phyloP scores from a whole-genome alignment of 2,329 filamentous ascomycete genomes.

The Monosporascus sp. region DNA sequence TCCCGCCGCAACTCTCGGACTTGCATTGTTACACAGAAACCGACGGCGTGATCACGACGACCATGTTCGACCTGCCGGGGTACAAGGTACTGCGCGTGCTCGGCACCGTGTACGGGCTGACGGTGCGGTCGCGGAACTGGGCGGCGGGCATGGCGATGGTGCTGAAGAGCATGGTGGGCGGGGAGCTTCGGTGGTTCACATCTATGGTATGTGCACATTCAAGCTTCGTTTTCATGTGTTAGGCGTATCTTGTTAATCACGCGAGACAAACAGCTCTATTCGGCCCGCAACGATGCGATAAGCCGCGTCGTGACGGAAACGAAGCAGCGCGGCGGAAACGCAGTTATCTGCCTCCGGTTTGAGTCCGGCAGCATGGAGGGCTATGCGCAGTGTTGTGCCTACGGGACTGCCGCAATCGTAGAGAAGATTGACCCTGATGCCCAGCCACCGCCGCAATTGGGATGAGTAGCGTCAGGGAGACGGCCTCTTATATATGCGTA shows the following conservation, averaged over 20 bases:
- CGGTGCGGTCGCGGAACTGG: conserved; percentile 53
- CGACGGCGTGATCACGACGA: conserved; percentile 55
- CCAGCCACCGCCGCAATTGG: conserved; percentile 15
- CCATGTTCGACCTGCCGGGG: conserved; percentile 59
- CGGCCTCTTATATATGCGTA: too few species aligned
- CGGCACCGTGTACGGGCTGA: conserved; percentile 53
- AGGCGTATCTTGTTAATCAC: too few species aligned
- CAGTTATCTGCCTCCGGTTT: conserved; percentile 54
- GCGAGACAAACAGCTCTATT: conserved; percentile 38
- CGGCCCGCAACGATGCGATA: conserved; percentile 54
- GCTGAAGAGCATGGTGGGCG: conserved; percentile 51
- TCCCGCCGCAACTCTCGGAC: conserved; percentile 39
- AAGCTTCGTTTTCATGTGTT: too few species aligned
- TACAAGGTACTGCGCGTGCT: conserved; percentile 54
- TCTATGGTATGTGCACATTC: conserved; percentile 34
- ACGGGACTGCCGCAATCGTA: conserved; percentile 53
- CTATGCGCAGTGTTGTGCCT: conserved; percentile 55
- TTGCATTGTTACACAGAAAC: conserved; percentile 58
- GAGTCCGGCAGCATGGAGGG: conserved; percentile 50
- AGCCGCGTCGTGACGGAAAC: conserved; percentile 50
- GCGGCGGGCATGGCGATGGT: conserved; percentile 51
- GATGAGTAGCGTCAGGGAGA: not conserved
- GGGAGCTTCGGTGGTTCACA: conserved; percentile 56
- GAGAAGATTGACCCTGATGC: conserved; percentile 44
- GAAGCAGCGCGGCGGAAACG: conserved; percentile 53